These are phyloP conservation scores for Przewalskia tangutica DNA, from an alignment of 257 asterid species.

Conservation along the genomic window DNA sequence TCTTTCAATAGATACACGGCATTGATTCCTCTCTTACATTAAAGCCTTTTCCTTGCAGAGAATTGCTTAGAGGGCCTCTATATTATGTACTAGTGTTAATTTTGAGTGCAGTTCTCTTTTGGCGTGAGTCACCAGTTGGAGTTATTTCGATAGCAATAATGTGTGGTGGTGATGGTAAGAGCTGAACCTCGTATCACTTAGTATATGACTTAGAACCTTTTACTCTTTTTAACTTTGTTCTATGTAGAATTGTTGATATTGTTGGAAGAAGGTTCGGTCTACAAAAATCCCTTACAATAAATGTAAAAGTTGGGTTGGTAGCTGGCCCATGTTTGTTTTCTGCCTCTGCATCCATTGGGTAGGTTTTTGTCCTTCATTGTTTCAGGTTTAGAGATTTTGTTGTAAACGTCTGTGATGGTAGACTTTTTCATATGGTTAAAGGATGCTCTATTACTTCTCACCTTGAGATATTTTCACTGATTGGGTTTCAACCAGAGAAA, in stretches of 20 bases:
- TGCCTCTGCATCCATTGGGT: slow-evolving; percentile 80
- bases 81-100: too few species aligned
- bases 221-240: not conserved
- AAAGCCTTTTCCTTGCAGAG: too few species aligned
- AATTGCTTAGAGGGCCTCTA: too few species aligned
- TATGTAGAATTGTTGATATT: slow-evolving; percentile 75
- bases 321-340: slow-evolving; percentile 69
- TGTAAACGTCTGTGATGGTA: not conserved
- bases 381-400: not conserved
- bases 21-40: too few species aligned
- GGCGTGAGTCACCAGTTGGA: too few species aligned
- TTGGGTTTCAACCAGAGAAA: slow-evolving; percentile 35
- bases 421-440: slow-evolving; percentile 13
- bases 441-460: slow-evolving; percentile 66
- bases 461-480: slow-evolving; percentile 60
- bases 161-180: slow-evolving; percentile 96
- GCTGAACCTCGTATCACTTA: not conserved
- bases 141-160: slow-evolving; percentile 79
- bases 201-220: not conserved
- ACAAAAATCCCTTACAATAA: slow-evolving; percentile 68
- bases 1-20: not conserved
- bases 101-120: too few species aligned
- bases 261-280: slow-evolving; percentile 77
- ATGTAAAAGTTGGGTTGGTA: slow-evolving; percentile 86
- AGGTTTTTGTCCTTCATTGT: slow-evolving; percentile 6